Base-by-base conservation (phyloP, 1,284 basidiomycete genomes). In the Ganoderma lucidum region DNA sequence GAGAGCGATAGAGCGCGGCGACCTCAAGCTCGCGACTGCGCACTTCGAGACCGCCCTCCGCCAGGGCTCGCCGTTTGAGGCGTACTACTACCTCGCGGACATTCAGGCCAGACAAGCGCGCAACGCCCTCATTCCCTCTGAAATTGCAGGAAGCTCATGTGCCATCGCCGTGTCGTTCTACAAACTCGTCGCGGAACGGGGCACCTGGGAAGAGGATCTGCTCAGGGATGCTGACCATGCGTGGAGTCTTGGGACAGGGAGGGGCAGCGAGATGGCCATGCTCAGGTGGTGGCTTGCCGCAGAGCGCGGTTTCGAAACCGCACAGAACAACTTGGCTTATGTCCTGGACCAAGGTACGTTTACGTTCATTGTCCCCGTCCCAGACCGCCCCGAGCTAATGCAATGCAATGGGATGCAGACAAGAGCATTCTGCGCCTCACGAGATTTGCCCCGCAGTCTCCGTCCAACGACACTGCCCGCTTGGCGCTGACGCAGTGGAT, bases 251-350 rank as follows among this genome's bases (percentile, higher is more conserved):
- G 93, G 89, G 1, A 91, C 92, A 9, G 86, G 90, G 66, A 83
- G 87, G 64, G 88, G 87, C 35, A 89, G 87, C 75, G 90, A 94
- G 74, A 83, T 87, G 66, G 93, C 94, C 1, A 88, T 98, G 82
- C 82, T 98, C n/a, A 90, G 93, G 62, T 98, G 96, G 94, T 96
- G 94, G 92, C 88, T 98, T 65, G 93, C 96, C 44, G 96, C 96
- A 5, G 98, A 99, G 82, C 85, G 94, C 73, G 98, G 98, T 0
- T 92, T 89, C 64, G 97, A 99, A 80, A 87, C 92, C 45, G 97
- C 96, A 2, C 97, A 99, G 83, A 99, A 97, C 80, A 99, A 99
- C 77, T 84, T 99, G 12, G 98, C 97, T 0, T 98, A 92, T 79
- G 87, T 97, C 68, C 83, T 99, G 61, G 96, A 98, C 78, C 94